These are phyloP conservation scores for Talaromyces trachyspermus DNA, from an alignment of 495 filamentous ascomycete genomes.

Conservation along the genomic window DNA sequence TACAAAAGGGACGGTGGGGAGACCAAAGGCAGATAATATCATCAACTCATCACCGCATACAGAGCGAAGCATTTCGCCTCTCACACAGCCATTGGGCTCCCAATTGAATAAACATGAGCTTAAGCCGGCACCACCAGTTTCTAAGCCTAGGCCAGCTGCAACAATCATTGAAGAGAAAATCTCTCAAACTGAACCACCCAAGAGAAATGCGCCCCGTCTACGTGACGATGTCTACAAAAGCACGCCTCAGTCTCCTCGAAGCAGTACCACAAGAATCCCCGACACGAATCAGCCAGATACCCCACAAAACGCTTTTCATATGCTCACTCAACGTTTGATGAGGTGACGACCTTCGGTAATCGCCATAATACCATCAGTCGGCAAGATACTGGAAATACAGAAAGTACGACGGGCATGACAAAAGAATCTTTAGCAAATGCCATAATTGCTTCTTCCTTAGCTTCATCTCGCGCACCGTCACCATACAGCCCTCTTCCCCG, in stretches of 20 bases:
- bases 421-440: constrained; percentile 59
- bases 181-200: not conserved
- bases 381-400: not conserved
- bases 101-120: not conserved
- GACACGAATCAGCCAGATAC: not conserved
- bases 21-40: not conserved
- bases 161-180: not conserved
- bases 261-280: not conserved
- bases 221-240: not conserved
- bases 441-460: constrained; percentile 78
- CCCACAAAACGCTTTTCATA: not conserved
- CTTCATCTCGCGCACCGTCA: constrained; percentile 58
- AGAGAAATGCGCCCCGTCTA: not conserved
- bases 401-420: constrained; percentile 25
- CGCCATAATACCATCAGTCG: not conserved
- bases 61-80: not conserved
- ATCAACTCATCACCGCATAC: not conserved
- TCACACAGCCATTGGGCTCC: not conserved
- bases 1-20: no score
- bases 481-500: constrained; percentile 36
- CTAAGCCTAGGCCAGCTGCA: not conserved
- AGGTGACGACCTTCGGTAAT: not conserved
- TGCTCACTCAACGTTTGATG: not conserved
- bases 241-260: not conserved
- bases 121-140: not conserved